These are phyloP conservation scores for Trichosporon ovoides DNA, from an alignment of 1,284 basidiomycete species.

Conservation along the genomic window DNA sequence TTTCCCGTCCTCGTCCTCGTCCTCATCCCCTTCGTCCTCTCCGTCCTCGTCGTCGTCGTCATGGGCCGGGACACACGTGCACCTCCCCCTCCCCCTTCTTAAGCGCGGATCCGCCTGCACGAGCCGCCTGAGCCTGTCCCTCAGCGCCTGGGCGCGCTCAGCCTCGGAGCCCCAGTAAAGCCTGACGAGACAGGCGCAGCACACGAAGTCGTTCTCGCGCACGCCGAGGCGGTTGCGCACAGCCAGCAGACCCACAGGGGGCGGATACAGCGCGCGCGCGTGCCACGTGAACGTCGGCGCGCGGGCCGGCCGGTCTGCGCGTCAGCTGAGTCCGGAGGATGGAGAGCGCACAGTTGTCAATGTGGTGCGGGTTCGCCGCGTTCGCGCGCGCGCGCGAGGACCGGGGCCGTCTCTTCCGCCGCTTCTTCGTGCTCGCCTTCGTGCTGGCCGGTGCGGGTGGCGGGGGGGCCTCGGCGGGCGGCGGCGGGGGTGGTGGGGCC, in stretches of 20 bases:
- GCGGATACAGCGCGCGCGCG: constrained; percentile 42
- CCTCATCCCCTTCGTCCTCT: constrained; percentile 6
- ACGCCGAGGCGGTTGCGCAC: constrained; percentile 45
- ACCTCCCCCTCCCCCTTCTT: constrained; percentile 44
- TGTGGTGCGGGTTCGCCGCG: constrained; percentile 82
- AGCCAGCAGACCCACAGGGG: constrained; percentile 32
- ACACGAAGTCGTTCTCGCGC: constrained; percentile 76
- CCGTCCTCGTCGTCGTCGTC: constrained; percentile 5
- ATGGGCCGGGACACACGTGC: constrained; percentile 21
- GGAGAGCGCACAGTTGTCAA: constrained; percentile 58
- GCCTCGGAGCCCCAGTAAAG: constrained; percentile 72
- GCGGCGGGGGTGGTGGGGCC: not conserved
- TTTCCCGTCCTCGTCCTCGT: constrained; percentile 16
- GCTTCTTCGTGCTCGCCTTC: constrained; percentile 15
- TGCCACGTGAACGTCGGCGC: constrained; percentile 22
- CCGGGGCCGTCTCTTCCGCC: not conserved
- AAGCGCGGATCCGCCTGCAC: constrained; percentile 62
- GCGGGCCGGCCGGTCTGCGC: constrained; percentile 44
- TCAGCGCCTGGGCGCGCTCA: constrained; percentile 59
- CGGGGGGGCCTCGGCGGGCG: not conserved
- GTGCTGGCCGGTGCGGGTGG: not conserved
- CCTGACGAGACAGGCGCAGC: constrained; percentile 78
- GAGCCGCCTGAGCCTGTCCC: constrained; percentile 71
- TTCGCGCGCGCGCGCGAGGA: constrained; percentile 62
- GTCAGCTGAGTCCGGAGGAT: constrained; percentile 1